Base-by-base conservation (phyloP, 441 rosid species). In the Jatropha podagrica region DNA sequence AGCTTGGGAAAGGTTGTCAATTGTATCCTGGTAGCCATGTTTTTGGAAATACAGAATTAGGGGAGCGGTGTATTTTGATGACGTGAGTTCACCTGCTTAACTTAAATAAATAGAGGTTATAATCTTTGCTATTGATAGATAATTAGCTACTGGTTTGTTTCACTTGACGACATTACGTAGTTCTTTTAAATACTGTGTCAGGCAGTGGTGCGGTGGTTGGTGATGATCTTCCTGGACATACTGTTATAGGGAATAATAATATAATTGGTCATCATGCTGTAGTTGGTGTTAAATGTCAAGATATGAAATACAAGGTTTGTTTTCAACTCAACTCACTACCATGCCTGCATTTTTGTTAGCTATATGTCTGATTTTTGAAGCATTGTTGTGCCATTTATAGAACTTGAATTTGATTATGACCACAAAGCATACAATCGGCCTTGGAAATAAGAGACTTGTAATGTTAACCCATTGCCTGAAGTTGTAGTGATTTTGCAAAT, bases 131-230 rank as follows among this genome's bases (percentile, higher is more conserved):
- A n/a, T 54, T 18, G 20, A 6, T 54, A 15, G 20, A 54, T 11
- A 44, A 6, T 44, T 44, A 7, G 58, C 5, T 15, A 48, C 52
- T 10, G 11, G 4, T 54, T 54, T 54, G 20, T 54, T 54, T 17
- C 20, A 15, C 58, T 54, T 54, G 20, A 54, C 20, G n/a, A 18
- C 5, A 54, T 54, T 54, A 54, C n/a, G 1, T 52, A 12, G 18
- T 52, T 17, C 18, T 52, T 51, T 51, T 76, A 74, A 67, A 54
- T 76, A 74, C 66, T 76, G 80, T 74, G 89, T 88, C 81, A 83
- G 88, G 88, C 89, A 93, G 98, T 88, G 97, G 98, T 75, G 93
- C 97, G 76, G 86, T 91, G 69, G 95, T 95, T 84, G 97, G 99
- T 9, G 96, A 90, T 81, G 90, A 88, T 82, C 89, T 90, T 84